These are phyloP conservation scores for Suhomyces ambrosiae DNA, from an alignment of 1,139 yeast species.

Conservation along the genomic window DNA sequence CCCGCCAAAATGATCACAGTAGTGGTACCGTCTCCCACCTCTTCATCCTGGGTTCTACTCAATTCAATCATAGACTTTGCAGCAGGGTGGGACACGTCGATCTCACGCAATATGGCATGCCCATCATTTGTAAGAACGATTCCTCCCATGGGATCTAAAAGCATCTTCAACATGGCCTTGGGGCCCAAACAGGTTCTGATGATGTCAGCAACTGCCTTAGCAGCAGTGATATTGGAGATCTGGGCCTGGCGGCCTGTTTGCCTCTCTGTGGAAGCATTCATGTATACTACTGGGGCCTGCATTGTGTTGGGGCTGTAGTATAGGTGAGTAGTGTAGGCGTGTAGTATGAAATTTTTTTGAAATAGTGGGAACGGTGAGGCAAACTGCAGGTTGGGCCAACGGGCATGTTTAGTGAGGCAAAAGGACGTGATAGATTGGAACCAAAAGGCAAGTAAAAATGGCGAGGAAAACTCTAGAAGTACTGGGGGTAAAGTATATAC, in stretches of 20 bases:
- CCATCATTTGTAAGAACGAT: slow-evolving; percentile 97
- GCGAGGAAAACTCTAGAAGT: too few relatives aligned
- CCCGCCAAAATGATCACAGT: slow-evolving; percentile 95
- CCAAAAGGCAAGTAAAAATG: too few relatives aligned
- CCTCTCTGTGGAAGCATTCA: slow-evolving; percentile 85
- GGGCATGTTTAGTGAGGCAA: too few relatives aligned
- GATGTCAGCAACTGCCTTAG: slow-evolving; percentile 97
- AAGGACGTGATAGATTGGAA: too few relatives aligned
- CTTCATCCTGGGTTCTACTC: slow-evolving; percentile 97
- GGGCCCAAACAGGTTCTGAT: slow-evolving; percentile 99
- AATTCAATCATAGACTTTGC: slow-evolving; percentile 98
- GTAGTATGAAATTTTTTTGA: slow-evolving; percentile 7
- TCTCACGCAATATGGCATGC: slow-evolving; percentile 87
- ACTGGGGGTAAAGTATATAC: too few relatives aligned
- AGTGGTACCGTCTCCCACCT: slow-evolving; percentile 98
- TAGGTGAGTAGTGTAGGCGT: slow-evolving; percentile 4
- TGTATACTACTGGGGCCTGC: slow-evolving; percentile 56
- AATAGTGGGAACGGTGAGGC: background rate
- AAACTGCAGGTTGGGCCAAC: too few relatives aligned
- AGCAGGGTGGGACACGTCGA: slow-evolving; percentile 95
- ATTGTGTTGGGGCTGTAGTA: too few relatives aligned
- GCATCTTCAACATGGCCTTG: slow-evolving; percentile 97
- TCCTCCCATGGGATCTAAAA: slow-evolving; percentile 98
- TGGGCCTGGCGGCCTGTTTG: slow-evolving; percentile 98
- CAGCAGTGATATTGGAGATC: slow-evolving; percentile 94